phyloP scores from a whole-genome alignment of 495 filamentous ascomycete genomes.

The Xylaria nigripes region DNA sequence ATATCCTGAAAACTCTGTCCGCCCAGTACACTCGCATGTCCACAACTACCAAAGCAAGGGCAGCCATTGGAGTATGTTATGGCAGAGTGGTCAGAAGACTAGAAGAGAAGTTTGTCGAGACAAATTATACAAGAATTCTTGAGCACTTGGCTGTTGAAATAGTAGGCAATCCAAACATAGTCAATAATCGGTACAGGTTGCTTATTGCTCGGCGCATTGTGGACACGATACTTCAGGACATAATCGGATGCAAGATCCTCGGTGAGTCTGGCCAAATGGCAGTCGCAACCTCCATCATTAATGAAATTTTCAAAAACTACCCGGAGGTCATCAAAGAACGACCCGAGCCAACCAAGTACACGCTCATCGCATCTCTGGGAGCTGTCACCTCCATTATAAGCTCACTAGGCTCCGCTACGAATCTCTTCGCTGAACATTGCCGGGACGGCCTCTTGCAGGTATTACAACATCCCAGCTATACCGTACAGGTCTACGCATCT shows the following conservation, averaged over 20 bases:
- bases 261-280: conserved; percentile 80
- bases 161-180: conserved; percentile 65
- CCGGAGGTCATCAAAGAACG: conserved; percentile 88
- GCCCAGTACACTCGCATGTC: conserved; percentile 71
- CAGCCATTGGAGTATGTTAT: conserved; percentile 83
- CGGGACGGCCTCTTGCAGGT: conserved; percentile 86
- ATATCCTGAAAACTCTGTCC: conserved; percentile 75
- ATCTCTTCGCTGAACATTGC: conserved; percentile 65
- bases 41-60: conserved; percentile 70
- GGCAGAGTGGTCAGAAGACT: conserved; percentile 66
- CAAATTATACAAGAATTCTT: conserved; percentile 69
- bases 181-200: conserved; percentile 79
- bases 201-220: conserved; percentile 80
- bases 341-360: conserved; percentile 82
- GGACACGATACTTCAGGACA: conserved; percentile 72
- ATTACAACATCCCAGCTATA: conserved; percentile 89
- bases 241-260: conserved; percentile 72
- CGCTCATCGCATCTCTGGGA: conserved; percentile 68
- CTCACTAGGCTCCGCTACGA: conserved; percentile 73
- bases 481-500: conserved; percentile 83
- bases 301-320: conserved; percentile 87
- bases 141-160: conserved; percentile 75
- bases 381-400: conserved; percentile 71
- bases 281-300: conserved; percentile 74
- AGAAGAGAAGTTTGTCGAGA: conserved; percentile 67